phyloP scores from a whole-genome alignment of 116 monocot species.

The Zostera marina region DNA sequence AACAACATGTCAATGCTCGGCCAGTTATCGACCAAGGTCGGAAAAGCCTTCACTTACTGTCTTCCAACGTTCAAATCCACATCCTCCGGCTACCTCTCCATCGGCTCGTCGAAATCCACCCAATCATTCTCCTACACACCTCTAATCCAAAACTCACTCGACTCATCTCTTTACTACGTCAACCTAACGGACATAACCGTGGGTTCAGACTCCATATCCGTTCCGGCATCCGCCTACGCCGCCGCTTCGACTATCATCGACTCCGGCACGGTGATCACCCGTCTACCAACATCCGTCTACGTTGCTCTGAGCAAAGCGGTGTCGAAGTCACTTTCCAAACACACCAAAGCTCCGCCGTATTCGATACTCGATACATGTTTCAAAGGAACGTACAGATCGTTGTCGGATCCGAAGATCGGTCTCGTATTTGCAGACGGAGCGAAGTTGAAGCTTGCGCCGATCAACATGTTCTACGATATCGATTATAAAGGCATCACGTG shows the following conservation, averaged over 20 bases:
- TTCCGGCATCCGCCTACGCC: slow-evolving; percentile 24
- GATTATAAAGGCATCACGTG: slow-evolving; percentile 12
- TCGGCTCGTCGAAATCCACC: slow-evolving; percentile 20
- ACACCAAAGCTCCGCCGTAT: slow-evolving; percentile 28
- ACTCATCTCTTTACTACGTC: slow-evolving; percentile 56
- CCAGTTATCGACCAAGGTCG: slow-evolving; percentile 27
- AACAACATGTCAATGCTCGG: slow-evolving; percentile 55
- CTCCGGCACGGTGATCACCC: slow-evolving; percentile 80
- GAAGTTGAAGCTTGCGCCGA: slow-evolving; percentile 15
- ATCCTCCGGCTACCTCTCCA: slow-evolving; percentile 43
- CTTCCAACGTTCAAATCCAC: slow-evolving; percentile 43
- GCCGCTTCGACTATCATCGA: slow-evolving; percentile 61
- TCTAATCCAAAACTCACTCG: slow-evolving; percentile 26
- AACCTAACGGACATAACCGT: slow-evolving; percentile 33
- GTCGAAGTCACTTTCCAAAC: slow-evolving; percentile 17
- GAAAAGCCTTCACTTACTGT: slow-evolving; percentile 76
- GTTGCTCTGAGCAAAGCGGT: slow-evolving; percentile 42
- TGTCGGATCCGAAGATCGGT: slow-evolving; percentile 39
- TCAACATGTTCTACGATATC: slow-evolving; percentile 16
- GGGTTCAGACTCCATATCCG: slow-evolving; percentile 11
- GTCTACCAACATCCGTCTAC: slow-evolving; percentile 48
- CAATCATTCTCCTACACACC: slow-evolving; percentile 44
- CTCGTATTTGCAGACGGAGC: slow-evolving; percentile 63
- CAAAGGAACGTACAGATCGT: slow-evolving; percentile 15
- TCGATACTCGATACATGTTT: slow-evolving; percentile 84